Base-by-base conservation (phyloP, 208 protist species). In the Acanthamoeba sp. region DNA sequence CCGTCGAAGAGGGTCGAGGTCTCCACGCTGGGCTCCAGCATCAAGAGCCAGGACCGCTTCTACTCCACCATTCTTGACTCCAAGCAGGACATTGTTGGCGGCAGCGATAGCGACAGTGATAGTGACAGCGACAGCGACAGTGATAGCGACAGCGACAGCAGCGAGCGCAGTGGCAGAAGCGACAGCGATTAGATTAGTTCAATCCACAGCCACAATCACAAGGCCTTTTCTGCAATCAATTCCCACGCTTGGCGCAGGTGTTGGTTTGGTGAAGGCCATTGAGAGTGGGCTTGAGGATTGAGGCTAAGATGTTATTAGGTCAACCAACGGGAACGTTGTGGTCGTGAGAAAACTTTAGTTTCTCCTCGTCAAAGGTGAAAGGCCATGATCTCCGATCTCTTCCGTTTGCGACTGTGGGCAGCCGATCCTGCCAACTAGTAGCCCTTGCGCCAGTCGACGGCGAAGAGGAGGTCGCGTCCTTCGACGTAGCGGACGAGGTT, bases 381-480 rank as follows among this genome's bases (percentile, higher is more conserved):
- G n/a, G n/a, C n/a, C n/a, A n/a, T n/a, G n/a, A n/a, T n/a, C n/a
- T n/a, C n/a, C n/a, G n/a, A n/a, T n/a, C n/a, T n/a, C n/a, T n/a
- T n/a, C n/a, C n/a, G n/a, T n/a, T n/a, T n/a, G n/a, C n/a, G n/a
- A n/a, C n/a, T n/a, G 48, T 52, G 48, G 48, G 48, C 48, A 52
- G 48, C 48, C 48, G 42, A 24, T 52, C 22, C 24, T 40, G 14
- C 5, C 27, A 32, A 9, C 59, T 38, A 91, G 34, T 91, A 91
- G 84, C 84, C 84, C 16, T 91, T 91, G 57, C 24, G 48, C 84
- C 84, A 91, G 57, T 91, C 84, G 32, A 91, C 84, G 34, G 59
- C 32, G 57, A 52, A 91, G 55, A 45, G 84, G 29, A 91, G 59
- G 84, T 64, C 50, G n/a, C 84, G 55, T 3, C 59, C 55, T 2